Base-by-base conservation (phyloP, 768 basidiomycete species). In the Candolleomyces eurysporus region DNA sequence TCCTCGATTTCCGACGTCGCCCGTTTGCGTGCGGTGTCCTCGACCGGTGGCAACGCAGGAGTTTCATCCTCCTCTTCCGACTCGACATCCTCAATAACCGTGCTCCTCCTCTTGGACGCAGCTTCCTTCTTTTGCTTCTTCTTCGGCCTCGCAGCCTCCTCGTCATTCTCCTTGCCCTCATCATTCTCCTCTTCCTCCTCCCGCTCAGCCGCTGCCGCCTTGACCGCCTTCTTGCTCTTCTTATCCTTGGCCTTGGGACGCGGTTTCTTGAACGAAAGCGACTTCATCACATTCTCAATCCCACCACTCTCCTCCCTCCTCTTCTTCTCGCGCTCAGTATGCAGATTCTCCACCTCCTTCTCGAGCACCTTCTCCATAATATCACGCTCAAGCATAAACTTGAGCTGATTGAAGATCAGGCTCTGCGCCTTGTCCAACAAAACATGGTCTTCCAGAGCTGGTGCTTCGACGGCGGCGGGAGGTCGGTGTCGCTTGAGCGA, bases 321-420 rank as follows among this genome's bases (percentile, higher is more conserved):
- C 72, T 79, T 64, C 63, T 72, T 76, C 68, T 82, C 79, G 69
- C 79, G 79, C 73, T 79, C 81, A 65, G 78, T 80, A 53, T 77
- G 79, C 69, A 83, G 71, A 26, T 71, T 75, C 71, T 79, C 84
- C 60, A 80, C 63, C 43, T 84, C 83, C 26, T 74, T 69, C 9
- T 77, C 82, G 14, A 91, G 82, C 2, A 90, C 72, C 19, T 84
- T 81, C 48, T 88, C 87, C 63, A 76, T 75, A 36, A 92, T 76
- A 65, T 92, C 90, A 72, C 84, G 86, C 72, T 86, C 84, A 52
- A 92, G 73, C 55, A 83, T 61, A 13, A 59, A 70, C 62, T 72
- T 76, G 56, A 93, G 75, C 71, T 92, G 88, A 26, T 72, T 77
- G 53, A 86, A 57, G 61, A 92, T 82, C 45, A 83, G 73, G 63